Conservation (phyloP, 2,329 filamentous ascomycete genomes). For the Gyromitra esculenta region DNA sequence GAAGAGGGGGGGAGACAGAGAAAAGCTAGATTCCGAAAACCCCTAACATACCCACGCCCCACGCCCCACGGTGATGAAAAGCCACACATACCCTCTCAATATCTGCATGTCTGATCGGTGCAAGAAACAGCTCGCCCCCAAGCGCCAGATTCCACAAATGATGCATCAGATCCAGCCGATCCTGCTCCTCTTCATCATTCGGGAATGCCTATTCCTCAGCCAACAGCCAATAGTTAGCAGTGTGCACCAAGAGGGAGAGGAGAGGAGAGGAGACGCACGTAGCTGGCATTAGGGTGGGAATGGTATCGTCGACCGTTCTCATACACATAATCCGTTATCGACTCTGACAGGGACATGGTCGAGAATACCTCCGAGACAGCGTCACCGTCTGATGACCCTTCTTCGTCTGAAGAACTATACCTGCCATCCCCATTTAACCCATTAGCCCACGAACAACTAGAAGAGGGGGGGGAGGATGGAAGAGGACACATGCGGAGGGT, state of each 20-base stretch:
- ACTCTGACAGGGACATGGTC: slow-evolving; percentile 49
- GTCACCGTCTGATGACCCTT: slow-evolving; percentile 35
- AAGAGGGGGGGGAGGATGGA: neutral
- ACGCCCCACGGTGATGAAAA: neutral
- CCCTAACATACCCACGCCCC: neutral
- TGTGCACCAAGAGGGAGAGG: neutral
- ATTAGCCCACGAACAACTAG: neutral
- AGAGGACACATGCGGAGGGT: neutral
- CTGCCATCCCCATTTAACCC: neutral
- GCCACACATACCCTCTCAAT: slow-evolving; percentile 45
- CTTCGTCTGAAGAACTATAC: slow-evolving; percentile 37
- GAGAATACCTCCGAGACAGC: slow-evolving; percentile 38
- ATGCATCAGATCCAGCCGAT: slow-evolving; percentile 69
- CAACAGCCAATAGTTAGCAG: neutral
- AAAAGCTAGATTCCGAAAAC: slow-evolving; percentile 13
- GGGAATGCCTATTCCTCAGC: slow-evolving; percentile 37
- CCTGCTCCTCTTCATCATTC: slow-evolving; percentile 62
- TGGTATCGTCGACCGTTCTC: slow-evolving; percentile 52
- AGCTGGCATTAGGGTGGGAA: slow-evolving; percentile 40
- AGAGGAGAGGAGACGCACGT: slow-evolving; percentile 13
- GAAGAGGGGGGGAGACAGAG: neutral
- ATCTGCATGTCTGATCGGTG: slow-evolving; percentile 60
- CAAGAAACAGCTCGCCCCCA: slow-evolving; percentile 62
- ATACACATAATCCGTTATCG: slow-evolving; percentile 51
- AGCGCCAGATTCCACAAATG: slow-evolving; percentile 65